Conservation (phyloP, 2,329 filamentous ascomycete genomes). For the Fusarium marasasianum region DNA sequence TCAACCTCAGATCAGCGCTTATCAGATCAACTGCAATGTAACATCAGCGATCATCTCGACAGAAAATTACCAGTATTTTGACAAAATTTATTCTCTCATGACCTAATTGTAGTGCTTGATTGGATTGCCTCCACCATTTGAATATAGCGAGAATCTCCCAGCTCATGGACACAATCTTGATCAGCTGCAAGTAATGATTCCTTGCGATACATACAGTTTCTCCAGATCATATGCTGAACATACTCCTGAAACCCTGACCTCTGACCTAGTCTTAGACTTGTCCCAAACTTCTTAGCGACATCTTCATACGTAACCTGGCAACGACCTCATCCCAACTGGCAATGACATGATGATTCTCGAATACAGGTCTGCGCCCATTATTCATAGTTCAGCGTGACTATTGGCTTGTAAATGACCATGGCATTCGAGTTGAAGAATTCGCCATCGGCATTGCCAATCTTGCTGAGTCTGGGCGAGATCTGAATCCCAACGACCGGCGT, state of each 20-base stretch:
- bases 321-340: neutral
- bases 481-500: neutral
- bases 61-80: neutral
- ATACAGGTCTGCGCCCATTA: neutral
- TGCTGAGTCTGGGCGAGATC: conserved; percentile 22
- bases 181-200: neutral
- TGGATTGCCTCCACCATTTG: neutral
- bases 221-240: neutral
- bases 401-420: conserved; percentile 4
- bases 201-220: neutral
- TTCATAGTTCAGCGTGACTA: neutral
- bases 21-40: neutral
- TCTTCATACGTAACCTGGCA: neutral
- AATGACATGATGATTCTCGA: neutral
- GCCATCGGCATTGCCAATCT: conserved; percentile 26
- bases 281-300: neutral
- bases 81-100: neutral
- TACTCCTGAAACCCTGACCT: neutral
- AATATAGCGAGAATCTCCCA: neutral
- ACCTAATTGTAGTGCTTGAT: too few species aligned
- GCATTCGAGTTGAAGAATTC: neutral
- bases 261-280: neutral
- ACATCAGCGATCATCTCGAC: neutral
- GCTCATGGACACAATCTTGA: neutral
- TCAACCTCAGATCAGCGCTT: neutral